phyloP scores from a whole-genome alignment of 305 asterid genomes.

The Solanum hybrid region DNA sequence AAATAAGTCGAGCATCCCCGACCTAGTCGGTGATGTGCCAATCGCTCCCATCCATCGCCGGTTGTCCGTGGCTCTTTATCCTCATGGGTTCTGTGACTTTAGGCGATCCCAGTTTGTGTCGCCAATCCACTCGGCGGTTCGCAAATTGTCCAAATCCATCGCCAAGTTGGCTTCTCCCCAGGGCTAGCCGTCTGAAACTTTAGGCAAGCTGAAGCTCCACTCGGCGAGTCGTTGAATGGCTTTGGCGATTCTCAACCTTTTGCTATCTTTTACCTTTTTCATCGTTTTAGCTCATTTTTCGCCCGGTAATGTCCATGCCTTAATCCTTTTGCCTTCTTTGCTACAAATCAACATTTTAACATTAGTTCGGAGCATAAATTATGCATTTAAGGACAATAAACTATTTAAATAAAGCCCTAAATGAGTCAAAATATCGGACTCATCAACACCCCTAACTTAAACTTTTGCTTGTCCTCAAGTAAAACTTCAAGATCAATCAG shows the following conservation, averaged over 20 bases:
- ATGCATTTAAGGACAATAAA: background rate
- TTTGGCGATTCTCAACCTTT: background rate
- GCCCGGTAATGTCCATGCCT: background rate
- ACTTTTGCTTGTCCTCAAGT: background rate
- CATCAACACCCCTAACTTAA: background rate
- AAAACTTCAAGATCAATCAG: background rate
- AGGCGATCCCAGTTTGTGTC: background rate
- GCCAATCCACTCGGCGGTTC: background rate
- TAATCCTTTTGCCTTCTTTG: background rate
- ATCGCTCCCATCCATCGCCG: background rate
- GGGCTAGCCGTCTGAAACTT: background rate
- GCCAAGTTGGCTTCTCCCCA: background rate
- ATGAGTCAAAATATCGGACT: background rate
- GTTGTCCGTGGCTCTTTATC: background rate
- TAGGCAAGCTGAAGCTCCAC: background rate
- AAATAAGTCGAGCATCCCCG: background rate
- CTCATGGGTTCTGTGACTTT: background rate
- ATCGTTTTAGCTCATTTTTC: background rate
- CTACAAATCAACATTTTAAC: no score
- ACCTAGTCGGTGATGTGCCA: rapidly evolving
- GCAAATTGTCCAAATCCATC: background rate
- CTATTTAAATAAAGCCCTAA: no score
- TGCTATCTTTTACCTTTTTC: background rate
- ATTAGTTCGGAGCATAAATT: background rate
- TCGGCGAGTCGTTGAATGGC: background rate